A percentile compares a stretch with the other conserved stretches of the same genome.
Evolutionary conservation across 2,329 filamentous ascomycete genomes (phyloP).

Genomic region (Fonsecaea pedrosoi): DNA sequence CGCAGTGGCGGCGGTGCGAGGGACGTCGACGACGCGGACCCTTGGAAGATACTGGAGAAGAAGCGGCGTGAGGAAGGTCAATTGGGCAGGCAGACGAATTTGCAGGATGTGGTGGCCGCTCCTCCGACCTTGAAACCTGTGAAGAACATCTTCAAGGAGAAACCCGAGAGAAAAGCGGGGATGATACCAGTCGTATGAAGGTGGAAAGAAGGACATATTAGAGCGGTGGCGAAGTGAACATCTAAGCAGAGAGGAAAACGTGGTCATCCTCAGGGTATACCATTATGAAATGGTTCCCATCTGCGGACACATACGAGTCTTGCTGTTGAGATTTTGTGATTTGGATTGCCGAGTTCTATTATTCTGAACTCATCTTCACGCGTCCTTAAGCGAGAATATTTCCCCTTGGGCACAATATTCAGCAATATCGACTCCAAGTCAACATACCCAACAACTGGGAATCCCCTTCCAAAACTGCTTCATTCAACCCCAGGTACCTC

Average conservation of each 20-base stretch:
- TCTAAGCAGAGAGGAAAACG: not conserved
- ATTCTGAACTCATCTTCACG: not conserved
- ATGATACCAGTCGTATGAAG: not conserved
- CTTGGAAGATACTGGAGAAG: conserved; percentile 76
- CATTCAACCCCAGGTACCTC: conserved; percentile 81
- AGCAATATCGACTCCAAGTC: not conserved
- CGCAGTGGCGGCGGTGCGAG: conserved; percentile 47
- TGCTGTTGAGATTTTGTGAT: not conserved
- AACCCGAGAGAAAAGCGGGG: not conserved
- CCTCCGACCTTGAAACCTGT: conserved; percentile 72
- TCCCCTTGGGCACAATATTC: not conserved
- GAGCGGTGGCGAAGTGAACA: not conserved
- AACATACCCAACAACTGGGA: not conserved
- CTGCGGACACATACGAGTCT: not conserved
- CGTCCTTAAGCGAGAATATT: not conserved
- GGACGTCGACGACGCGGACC: conserved; percentile 67
- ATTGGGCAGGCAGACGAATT: conserved; percentile 45
- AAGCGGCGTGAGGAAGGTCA: conserved; percentile 63
- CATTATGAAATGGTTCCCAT: not conserved
- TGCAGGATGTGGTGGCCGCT: conserved; percentile 61
- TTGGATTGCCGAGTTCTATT: not conserved
- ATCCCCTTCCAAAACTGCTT: not conserved
- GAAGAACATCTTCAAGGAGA: conserved; percentile 39
- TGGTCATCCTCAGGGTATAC: not conserved
- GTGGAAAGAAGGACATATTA: not conserved